Evolutionary conservation across 2,329 filamentous ascomycete species (phyloP), one percentile per base, ranked within the genome.

Genomic region (Monascus ruber): DNA sequence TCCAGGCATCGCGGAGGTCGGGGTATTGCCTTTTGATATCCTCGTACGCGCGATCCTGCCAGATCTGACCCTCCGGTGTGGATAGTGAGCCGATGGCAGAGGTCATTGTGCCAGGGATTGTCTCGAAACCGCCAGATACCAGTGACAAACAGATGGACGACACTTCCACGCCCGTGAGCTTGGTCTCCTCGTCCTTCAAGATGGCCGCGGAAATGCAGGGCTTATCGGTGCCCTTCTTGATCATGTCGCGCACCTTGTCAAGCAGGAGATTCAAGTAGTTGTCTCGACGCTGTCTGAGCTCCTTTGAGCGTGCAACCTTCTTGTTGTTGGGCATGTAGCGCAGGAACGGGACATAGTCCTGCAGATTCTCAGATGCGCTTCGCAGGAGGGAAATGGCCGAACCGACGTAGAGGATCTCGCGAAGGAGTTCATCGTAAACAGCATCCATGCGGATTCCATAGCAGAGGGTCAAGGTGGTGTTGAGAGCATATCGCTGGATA

Each of bases 311-410:
- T 0, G 66, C 64, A 43, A 72, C 83, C 39, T 61, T 61, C 42
- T 73, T 69, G 10, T 68, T 73, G 2, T 8, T 75, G 2, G 78
- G 73, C 47, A 76, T 72, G 2, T 86, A 58, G 26, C 85, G 72
- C 44, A 91, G 56, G 4, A 88, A 52, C 0, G 85, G 83, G n/a
- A 91, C 76, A 48, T 89, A 89, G 52, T 91, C 85, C 52, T 85
- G 81, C 77, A 82, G 85, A 56, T 89, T 89, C 54, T 87, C 85
- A 50, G 79, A 85, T 0, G 83, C 89, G 24, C 77, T 83, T 35
- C 85, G 68, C 53, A 88, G 82, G 50, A 84, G 84, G 38, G 79
- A 81, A 24, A 91, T 78, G 4, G 77, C 79, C 26, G 83, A 73
- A 57, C 89, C 85, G 3, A 89, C 83, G 35, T 79, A 69, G 0